Percentiles rank a stretch among this genome's conserved stretches.
Conservation (phyloP, 1,139 yeast genomes). For the Kazachstania sp. region DNA sequence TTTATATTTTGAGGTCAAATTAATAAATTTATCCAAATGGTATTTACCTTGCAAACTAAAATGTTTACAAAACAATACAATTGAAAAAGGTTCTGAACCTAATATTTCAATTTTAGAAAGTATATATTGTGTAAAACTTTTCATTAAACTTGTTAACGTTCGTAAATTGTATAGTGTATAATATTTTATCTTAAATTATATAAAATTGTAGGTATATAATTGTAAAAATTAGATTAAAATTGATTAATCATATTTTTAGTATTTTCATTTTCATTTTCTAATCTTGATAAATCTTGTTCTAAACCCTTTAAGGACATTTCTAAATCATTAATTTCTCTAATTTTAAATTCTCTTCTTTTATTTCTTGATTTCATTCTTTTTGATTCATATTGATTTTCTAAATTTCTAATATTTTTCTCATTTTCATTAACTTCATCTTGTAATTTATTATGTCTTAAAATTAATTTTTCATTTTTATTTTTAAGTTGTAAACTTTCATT, state of each 20-base stretch:
- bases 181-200: too few species aligned
- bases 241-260: slow-evolving; percentile 12
- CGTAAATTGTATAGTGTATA: too few species aligned
- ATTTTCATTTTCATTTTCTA: slow-evolving; percentile 25
- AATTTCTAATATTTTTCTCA: slow-evolving; percentile 26
- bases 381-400: slow-evolving; percentile 20
- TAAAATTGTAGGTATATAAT: not conserved
- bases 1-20: too few species aligned
- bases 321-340: slow-evolving; percentile 23
- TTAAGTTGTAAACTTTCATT: slow-evolving; percentile 32
- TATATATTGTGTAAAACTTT: too few species aligned
- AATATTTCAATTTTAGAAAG: too few species aligned
- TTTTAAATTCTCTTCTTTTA: slow-evolving; percentile 24
- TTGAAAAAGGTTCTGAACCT: too few species aligned
- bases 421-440: slow-evolving; percentile 31
- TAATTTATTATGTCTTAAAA: slow-evolving; percentile 29
- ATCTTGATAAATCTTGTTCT: slow-evolving; percentile 29
- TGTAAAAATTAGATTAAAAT: not conserved
- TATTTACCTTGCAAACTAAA: too few species aligned
- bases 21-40: too few species aligned
- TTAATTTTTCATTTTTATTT: slow-evolving; percentile 33
- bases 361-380: slow-evolving; percentile 27
- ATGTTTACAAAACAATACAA: too few species aligned
- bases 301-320: slow-evolving; percentile 27
- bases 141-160: too few species aligned